Evolutionary conservation across 129 eudicot species (phyloP).

Genomic region (Daucus carota): DH1_v3.0 NC_030382.2:48092501-48093000

Average conservation of each 20-base stretch:
- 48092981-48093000: constrained; percentile 78
- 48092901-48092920: constrained; percentile 86
- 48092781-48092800: constrained; percentile 95
- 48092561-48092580: constrained; percentile 93
- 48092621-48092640: constrained; percentile 79
- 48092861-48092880: constrained; percentile 96
- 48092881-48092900: constrained; percentile 96
- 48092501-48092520: constrained; percentile 54
- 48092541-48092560: constrained; percentile 93
- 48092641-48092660: constrained; percentile 84
- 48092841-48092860: constrained; percentile 57
- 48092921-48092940: constrained; percentile 94
- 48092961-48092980: constrained; percentile 60
- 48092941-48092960: constrained; percentile 81
- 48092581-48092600: constrained; percentile 89
- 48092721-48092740: constrained; percentile 84
- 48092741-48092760: constrained; percentile 82
- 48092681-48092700: constrained; percentile 86
- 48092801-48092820: constrained; percentile 86
- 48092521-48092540: constrained; percentile 80
- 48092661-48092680: constrained; percentile 92
- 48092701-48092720: constrained; percentile 91
- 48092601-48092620: constrained; percentile 92
- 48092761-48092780: constrained; percentile 92
- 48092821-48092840: constrained; percentile 63